Evolutionary conservation across 257 asterid species (phyloP).

Genomic region (Thymus mandschuricus): DNA sequence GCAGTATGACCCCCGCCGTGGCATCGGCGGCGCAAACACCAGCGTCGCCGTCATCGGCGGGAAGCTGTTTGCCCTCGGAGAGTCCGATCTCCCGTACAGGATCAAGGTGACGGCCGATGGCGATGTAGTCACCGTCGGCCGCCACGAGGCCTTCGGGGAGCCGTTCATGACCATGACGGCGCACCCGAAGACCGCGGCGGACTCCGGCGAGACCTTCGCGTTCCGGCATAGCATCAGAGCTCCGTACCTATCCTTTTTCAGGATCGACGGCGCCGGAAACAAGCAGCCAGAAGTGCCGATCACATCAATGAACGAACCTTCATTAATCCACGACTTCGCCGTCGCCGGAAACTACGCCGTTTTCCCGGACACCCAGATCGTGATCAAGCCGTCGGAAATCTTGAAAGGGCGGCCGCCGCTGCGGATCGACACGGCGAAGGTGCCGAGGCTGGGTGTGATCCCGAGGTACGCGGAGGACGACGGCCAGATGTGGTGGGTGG

Average conservation of each 20-base stretch:
- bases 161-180: constrained; percentile 63
- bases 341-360: constrained; percentile 56
- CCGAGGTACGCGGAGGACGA: constrained; percentile 58
- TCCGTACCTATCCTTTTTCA: constrained; percentile 52
- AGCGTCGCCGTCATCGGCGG: constrained; percentile 59
- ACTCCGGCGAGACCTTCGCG: constrained; percentile 58
- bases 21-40: constrained; percentile 67
- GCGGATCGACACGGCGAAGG: constrained; percentile 40
- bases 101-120: constrained; percentile 45
- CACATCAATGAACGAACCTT: constrained; percentile 36
- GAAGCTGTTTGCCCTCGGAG: constrained; percentile 56
- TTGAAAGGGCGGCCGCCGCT: constrained; percentile 49
- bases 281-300: constrained; percentile 56
- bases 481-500: constrained; percentile 54
- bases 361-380: constrained; percentile 55
- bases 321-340: constrained; percentile 65
- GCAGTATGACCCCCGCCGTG: constrained; percentile 44
- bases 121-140: constrained; percentile 60
- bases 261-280: constrained; percentile 42
- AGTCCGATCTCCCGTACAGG: constrained; percentile 67
- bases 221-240: constrained; percentile 47
- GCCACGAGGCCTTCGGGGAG: constrained; percentile 50
- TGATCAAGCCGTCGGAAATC: constrained; percentile 43
- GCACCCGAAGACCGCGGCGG: constrained; percentile 64
- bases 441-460: constrained; percentile 59